phyloP scores from a whole-genome alignment of 345 rosid species.

The Balakata baccata region DNA sequence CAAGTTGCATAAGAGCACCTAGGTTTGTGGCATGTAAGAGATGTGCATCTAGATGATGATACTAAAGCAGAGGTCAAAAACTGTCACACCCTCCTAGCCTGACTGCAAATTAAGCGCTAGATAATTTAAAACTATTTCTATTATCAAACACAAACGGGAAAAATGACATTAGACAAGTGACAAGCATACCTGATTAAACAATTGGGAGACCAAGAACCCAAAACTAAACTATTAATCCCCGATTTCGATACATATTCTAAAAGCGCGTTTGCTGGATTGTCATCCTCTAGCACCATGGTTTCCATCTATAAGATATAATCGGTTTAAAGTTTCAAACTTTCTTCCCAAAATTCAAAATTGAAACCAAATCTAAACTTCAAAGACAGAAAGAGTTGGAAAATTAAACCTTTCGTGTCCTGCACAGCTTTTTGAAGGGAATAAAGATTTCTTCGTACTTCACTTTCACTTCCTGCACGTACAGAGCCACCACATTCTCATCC shows the following conservation, averaged over 20 bases:
- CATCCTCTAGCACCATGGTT: slow-evolving; percentile 64
- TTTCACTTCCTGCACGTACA: slow-evolving; percentile 61
- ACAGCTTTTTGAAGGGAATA: slow-evolving; percentile 50
- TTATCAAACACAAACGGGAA: neutral
- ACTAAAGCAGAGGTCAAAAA: neutral
- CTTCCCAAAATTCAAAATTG: neutral
- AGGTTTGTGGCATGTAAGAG: neutral
- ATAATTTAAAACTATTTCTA: neutral
- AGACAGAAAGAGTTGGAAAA: neutral
- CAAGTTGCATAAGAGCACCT: neutral
- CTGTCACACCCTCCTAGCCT: neutral
- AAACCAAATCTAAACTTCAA: neutral
- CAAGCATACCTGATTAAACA: slow-evolving; percentile 48
- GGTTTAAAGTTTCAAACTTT: neutral
- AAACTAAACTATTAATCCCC: slow-evolving; percentile 53
- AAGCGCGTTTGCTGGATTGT: slow-evolving; percentile 63
- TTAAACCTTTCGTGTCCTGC: slow-evolving; percentile 40
- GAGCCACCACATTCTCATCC: slow-evolving; percentile 60
- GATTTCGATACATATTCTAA: slow-evolving; percentile 41
- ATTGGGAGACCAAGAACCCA: slow-evolving; percentile 64
- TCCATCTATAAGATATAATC: slow-evolving; percentile 46
- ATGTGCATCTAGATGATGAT: neutral
- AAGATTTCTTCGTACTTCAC: slow-evolving; percentile 40
- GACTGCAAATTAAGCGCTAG: neutral
- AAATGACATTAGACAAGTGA: neutral